Percentiles rank a stretch among this genome's conserved stretches.
Conservation (phyloP, 129 eudicot genomes). For the Sambucus nigra region DNA sequence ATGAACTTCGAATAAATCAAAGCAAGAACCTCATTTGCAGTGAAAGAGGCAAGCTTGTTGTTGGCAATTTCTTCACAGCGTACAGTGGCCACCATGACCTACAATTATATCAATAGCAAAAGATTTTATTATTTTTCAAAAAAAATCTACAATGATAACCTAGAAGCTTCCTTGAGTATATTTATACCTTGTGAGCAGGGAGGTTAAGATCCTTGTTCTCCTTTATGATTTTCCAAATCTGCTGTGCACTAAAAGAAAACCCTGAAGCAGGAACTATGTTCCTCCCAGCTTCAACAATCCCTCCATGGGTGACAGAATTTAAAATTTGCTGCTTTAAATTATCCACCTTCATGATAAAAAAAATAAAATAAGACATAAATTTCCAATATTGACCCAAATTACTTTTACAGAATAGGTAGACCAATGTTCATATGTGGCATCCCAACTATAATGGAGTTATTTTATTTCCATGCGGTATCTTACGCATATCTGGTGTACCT, state of each 20-base stretch:
- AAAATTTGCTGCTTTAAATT: conserved; percentile 44
- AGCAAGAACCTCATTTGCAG: conserved; percentile 47
- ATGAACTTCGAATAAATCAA: neutral
- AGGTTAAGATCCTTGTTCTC: conserved; percentile 77
- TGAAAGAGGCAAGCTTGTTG: conserved; percentile 45
- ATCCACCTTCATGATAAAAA: conserved; percentile 41
- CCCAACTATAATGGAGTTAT: neutral
- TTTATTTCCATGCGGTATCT: neutral
- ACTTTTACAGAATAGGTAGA: too few relatives aligned
- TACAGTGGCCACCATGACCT: conserved; percentile 98
- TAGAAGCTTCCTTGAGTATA: neutral
- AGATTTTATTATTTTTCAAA: too few relatives aligned
- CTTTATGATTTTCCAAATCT: conserved; percentile 69
- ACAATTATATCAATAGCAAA: neutral
- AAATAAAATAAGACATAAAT: neutral
- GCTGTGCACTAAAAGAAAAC: conserved; percentile 58
- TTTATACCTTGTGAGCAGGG: conserved; percentile 59
- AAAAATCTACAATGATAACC: too few relatives aligned
- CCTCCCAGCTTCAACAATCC: conserved; percentile 71
- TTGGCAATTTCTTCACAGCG: conserved; percentile 98
- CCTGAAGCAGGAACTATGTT: conserved; percentile 75
- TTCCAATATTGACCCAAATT: too few relatives aligned
- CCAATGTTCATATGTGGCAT: neutral
- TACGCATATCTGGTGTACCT: conserved; percentile 25
- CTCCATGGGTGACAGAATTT: conserved; percentile 62